Evolutionary conservation across 2,329 filamentous ascomycete species (phyloP), one percentile per base, ranked within the genome.

Genomic region (Zopfia rhizophila): DNA sequence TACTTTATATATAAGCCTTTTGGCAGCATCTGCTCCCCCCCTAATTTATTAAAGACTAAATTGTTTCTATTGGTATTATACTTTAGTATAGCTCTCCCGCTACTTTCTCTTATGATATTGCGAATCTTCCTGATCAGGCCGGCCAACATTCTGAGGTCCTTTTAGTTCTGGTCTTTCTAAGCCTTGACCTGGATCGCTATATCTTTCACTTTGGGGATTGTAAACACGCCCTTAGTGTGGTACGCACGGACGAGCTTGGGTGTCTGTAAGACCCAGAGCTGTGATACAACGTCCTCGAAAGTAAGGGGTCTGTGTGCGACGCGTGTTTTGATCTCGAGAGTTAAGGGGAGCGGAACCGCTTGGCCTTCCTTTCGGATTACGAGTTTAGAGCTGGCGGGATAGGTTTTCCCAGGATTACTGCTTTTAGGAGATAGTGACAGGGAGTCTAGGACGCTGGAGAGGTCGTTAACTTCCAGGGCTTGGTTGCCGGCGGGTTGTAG

Each of bases 221-320:
- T 13, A 45, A 79, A 79, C 1, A 40, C 13, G 23, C 75, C 76
- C 2, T 47, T 43, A 3, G 53, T 31, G 49, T 79, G 74, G 49
- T 77, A 76, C 1, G 74, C 76, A 21, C 72, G 68, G n/a, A 79
- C 74, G 23, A 79, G 73, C 28, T 75, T 76, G 1, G 72, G 70
- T 1, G 76, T 79, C 59, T 79, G 76, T 4, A 73, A 78, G 12
- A 69, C 51, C 76, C 76, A 80, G 17, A 79, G 66, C 58, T 78
- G 75, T 2, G 73, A 48, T 17, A 65, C 65, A 22, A 77, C 55
- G 5, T 76, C 65, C 7, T 52, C 0, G 8, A 78, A 38, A 2
- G 49, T 12, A 12, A 79, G 51, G 16, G 39, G 57, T 29, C 65
- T 74, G 19, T 65, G 53, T 4, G 28, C 23, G n/a, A 65, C 58